phyloP scores from a whole-genome alignment of 2,329 filamentous ascomycete genomes.

The Nemania sp. region DNA sequence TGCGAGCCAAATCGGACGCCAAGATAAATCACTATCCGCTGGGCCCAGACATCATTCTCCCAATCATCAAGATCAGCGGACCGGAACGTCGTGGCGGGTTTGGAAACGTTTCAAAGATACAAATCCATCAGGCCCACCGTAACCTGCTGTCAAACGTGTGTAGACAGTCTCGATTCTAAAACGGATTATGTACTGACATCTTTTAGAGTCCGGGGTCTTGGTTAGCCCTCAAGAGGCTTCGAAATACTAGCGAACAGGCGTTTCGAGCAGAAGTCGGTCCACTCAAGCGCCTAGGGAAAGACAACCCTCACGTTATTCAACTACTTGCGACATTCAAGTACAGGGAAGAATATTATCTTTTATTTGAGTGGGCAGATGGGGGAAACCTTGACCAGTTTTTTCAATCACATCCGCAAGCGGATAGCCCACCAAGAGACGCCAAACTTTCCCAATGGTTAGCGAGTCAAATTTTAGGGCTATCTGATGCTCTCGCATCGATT shows the following conservation, averaged over 20 bases:
- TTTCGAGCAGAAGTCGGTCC: not conserved
- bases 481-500: not conserved
- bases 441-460: conserved; percentile 6
- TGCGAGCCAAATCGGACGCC: not conserved
- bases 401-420: not conserved
- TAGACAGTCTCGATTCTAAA: not conserved
- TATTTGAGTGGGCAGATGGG: not conserved
- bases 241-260: not conserved
- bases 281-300: not conserved
- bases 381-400: not conserved
- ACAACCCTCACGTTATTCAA: not conserved
- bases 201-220: not conserved
- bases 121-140: not conserved
- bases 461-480: not conserved
- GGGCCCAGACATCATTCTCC: not conserved
- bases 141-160: not conserved
- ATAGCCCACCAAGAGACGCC: not conserved
- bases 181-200: not conserved
- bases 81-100: not conserved
- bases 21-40: not conserved
- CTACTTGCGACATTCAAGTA: not conserved
- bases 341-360: not conserved
- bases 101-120: not conserved
- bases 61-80: not conserved
- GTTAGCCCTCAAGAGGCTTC: not conserved